Evolutionary conservation across 73 alveolate genomes (phyloP), one percentile per base, ranked within the genome.

Genomic region (Blepharisma japonicum): DNA sequence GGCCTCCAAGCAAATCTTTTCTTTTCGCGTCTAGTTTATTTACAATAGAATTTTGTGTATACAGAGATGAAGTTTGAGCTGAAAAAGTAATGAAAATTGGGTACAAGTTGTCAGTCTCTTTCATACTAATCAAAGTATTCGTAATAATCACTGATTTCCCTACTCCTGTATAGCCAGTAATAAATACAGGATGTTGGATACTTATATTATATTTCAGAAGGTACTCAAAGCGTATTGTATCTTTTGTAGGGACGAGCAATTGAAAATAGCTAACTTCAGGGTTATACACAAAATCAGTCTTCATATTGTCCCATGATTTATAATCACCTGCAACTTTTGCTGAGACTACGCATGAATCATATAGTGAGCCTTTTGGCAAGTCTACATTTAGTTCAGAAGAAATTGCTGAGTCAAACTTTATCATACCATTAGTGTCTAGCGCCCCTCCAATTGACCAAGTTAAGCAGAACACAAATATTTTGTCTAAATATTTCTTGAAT

Each of bases 101-200:
- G 55, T 87, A 74, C 47, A 81, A 84, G 68, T 78, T 71, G 79
- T 87, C 97, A 55, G 83, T 77, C 81, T 76, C 86, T 46, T 77
- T 82, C 86, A 82, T 76, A 77, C 55, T 66, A 77, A 68, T 81
- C 77, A 82, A 25, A 61, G 39, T 25, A 61, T 61, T 20, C 39
- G 74, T 55, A 20, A 86, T 83, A 54, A 89, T 91, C 23, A 84
- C 87, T 5, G 99, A 87, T 93, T 96, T 96, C 55, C 99, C 99
- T 23, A 94, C 95, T 77, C 99, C 99, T 6, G 98, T 87, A n/a
- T 89, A 86, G 18, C 99, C 99, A 46, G 98, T 93, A 54, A 95
- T 83, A 83, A 96, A 93, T 46, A 94, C 93, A 21, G 97, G 99
- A 20, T 74, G 11, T 32, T 20, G 56, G 7, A 42, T 42, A 5